Base-by-base conservation (phyloP, 1,284 basidiomycete species). In the Schizophyllum commune region DNA sequence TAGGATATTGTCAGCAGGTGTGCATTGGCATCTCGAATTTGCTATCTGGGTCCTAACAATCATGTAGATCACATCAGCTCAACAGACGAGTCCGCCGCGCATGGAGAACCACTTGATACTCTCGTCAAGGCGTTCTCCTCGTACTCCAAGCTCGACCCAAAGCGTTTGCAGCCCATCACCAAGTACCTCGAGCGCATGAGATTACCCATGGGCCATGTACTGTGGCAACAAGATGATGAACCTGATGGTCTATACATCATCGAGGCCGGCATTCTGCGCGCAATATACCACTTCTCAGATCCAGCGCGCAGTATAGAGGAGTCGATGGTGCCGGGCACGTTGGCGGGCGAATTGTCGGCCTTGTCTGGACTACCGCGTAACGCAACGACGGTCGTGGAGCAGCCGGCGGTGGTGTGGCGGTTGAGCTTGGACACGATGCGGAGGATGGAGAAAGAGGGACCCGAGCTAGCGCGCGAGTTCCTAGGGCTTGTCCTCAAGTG, bases 291-390 rank as follows among this genome's bases (percentile, higher is more conserved):
- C 58, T 94, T 94, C 70, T 83, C 85, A 9, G 84, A 87, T 58
- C 83, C 89, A 65, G 77, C 81, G 6, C 81, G 82, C 32, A 72
- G 75, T 9, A 84, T 93, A 56, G 87, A 91, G 68, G 92, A 94
- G 74, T 91, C 89, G 4, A 97, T 96, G 94, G 92, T 96, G 0
- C 87, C 94, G 1, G 94, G 94, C 1, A 93, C 93, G 0, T 77
- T 96, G 5, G 92, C 94, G 1, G 95, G 95, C 1, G 95, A 97
- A 73, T 74, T 97, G 60, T 89, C 90, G 0, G 89, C 89, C 47
- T 75, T 98, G 22, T 86, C 91, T 7, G 85, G 85, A 17, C 79
- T 88, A 52, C 79, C 83, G 21, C 78, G 95, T 56, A 97, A 96
- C 70, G 89, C 93, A n/a, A 92, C 88, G 2, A 92, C 92, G 22